phyloP scores from a whole-genome alignment of 345 rosid species.

The Trapa bicornis region DNA sequence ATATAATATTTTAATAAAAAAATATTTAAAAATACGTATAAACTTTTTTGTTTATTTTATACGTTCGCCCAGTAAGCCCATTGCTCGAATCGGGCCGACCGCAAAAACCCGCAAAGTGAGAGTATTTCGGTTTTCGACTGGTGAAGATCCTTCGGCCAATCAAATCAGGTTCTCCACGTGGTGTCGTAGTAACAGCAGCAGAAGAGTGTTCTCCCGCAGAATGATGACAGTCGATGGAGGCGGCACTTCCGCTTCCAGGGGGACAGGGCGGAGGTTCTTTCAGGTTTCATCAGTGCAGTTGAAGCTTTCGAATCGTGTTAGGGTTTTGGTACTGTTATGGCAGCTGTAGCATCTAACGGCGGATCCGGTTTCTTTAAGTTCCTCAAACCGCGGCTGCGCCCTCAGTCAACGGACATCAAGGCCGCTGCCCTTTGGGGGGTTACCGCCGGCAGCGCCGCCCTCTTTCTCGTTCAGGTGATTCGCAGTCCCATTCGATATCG shows the following conservation, averaged over 20 bases:
- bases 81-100: too few relatives aligned
- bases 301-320: background rate
- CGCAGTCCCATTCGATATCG: slow-evolving; percentile 3
- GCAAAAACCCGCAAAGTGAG: background rate
- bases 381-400: slow-evolving; percentile 35
- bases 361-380: slow-evolving; percentile 39
- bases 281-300: background rate
- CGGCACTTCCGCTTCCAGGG: too few relatives aligned
- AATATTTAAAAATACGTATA: too few relatives aligned
- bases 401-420: slow-evolving; percentile 45
- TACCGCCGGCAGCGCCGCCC: slow-evolving; percentile 58
- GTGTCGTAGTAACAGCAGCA: background rate
- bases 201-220: background rate
- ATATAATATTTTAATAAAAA: too few relatives aligned
- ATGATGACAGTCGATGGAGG: background rate
- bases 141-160: background rate
- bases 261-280: background rate
- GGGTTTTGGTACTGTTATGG: slow-evolving; percentile 9
- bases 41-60: too few relatives aligned
- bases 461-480: slow-evolving; percentile 65
- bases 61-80: too few relatives aligned
- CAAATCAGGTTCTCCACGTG: background rate
- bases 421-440: slow-evolving; percentile 81
- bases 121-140: background rate
- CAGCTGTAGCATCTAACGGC: slow-evolving; percentile 6